These are phyloP conservation scores for Botrytis fragariae DNA, from an alignment of 2,329 filamentous ascomycete species.

Conservation along the genomic window DNA sequence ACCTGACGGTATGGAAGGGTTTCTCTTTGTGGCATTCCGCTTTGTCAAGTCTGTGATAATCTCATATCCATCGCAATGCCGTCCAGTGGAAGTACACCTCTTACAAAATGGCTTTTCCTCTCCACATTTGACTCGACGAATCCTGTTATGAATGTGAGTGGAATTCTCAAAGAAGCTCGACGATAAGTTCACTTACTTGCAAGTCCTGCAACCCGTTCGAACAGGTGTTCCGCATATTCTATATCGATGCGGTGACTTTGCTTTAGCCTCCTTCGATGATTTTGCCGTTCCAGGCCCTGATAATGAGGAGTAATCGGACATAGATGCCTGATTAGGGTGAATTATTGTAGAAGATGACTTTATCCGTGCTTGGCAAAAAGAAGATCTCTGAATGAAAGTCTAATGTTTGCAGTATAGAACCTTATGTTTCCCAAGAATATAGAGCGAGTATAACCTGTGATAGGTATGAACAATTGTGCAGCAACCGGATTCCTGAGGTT, in stretches of 20 bases:
- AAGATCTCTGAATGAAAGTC: background rate
- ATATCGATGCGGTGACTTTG: slow-evolving; percentile 32
- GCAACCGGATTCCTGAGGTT: background rate
- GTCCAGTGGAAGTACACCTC: slow-evolving; percentile 35
- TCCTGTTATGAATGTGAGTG: slow-evolving; percentile 26
- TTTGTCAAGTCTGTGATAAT: slow-evolving; percentile 7
- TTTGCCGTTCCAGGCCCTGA: background rate
- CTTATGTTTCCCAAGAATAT: background rate
- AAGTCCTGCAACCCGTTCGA: slow-evolving; percentile 34
- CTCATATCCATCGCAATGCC: slow-evolving; percentile 37
- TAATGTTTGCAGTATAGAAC: background rate
- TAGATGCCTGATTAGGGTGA: background rate
- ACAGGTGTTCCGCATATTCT: slow-evolving; percentile 36
- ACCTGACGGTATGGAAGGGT: background rate
- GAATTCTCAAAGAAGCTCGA: background rate
- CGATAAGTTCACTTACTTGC: slow-evolving; percentile 31
- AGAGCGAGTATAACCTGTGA: background rate
- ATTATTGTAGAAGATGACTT: background rate
- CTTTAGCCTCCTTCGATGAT: slow-evolving; percentile 16
- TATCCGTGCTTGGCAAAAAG: background rate
- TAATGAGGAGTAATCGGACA: background rate
- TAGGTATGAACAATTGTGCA: background rate
- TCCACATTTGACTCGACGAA: slow-evolving; percentile 37
- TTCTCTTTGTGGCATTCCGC: background rate
- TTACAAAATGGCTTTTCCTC: slow-evolving; percentile 37